Evolutionary conservation across 345 rosid genomes (phyloP).

Genomic region (Zanthoxylum bungeanum): DNA sequence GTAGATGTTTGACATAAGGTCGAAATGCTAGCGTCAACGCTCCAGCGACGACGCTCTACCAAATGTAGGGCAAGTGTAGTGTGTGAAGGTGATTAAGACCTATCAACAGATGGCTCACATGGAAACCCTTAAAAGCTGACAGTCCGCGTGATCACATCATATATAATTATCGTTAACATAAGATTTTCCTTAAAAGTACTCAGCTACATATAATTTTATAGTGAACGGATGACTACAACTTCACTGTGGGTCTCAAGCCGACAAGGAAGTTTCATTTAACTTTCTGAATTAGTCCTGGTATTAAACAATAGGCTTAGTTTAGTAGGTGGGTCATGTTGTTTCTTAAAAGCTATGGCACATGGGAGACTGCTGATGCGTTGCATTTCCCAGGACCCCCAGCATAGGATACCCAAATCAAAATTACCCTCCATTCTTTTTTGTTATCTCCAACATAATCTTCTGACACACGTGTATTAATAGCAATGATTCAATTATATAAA

Average conservation of each 20-base stretch:
- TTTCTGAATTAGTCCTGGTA: conserved; percentile 18
- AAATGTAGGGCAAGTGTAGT: no score
- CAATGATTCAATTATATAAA: no score
- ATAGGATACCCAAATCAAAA: conserved; percentile 26
- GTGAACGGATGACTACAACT: background rate
- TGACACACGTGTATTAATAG: no score
- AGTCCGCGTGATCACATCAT: conserved; percentile 2
- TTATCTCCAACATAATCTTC: no score
- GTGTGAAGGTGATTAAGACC: conserved; percentile 16
- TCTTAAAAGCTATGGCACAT: conserved; percentile 28
- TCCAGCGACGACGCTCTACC: no score
- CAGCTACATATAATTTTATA: background rate
- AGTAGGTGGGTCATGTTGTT: conserved; percentile 38
- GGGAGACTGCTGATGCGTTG: conserved; percentile 26
- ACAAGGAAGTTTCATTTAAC: conserved; percentile 8
- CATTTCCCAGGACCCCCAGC: conserved; percentile 31
- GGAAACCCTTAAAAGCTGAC: background rate
- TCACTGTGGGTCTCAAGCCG: background rate
- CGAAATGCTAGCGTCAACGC: no score
- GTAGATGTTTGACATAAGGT: no score
- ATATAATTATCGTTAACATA: background rate
- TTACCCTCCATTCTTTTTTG: conserved; percentile 10
- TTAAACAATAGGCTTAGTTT: conserved; percentile 20
- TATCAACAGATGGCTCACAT: conserved; percentile 10
- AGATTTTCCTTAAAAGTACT: background rate